Conservation (phyloP, 2,329 filamentous ascomycete species). For the Zasmidium angulare region DNA sequence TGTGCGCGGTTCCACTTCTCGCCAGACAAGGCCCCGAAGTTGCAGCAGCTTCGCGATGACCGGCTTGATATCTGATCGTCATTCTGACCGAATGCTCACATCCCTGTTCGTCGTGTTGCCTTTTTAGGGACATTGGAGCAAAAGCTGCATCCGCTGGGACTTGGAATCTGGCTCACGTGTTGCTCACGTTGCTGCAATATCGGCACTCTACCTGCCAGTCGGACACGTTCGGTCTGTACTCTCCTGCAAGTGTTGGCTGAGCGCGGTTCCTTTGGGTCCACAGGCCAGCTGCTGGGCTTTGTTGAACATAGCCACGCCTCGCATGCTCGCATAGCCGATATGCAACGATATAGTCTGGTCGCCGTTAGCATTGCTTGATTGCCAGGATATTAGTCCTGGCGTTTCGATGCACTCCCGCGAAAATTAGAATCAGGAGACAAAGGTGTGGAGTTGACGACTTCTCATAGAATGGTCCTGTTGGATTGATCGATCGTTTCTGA, state of each 20-base stretch:
- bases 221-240: neutral
- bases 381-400: neutral
- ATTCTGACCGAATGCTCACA: neutral
- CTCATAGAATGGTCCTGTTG: neutral
- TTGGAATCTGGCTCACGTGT: neutral
- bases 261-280: neutral
- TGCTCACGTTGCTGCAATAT: neutral
- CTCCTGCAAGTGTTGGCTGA: neutral
- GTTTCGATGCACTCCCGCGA: neutral
- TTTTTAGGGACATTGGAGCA: neutral
- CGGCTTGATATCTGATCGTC: neutral
- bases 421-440: neutral
- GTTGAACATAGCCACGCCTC: neutral
- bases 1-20: neutral
- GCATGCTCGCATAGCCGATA: neutral
- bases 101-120: neutral
- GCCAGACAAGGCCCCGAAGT: neutral
- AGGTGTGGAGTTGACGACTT: neutral
- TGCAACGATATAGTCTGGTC: neutral
- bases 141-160: neutral
- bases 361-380: neutral
- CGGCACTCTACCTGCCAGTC: neutral
- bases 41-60: neutral
- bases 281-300: neutral
- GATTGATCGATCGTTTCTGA: neutral